These are phyloP conservation scores for Suillus variegatus DNA, from an alignment of 768 basidiomycete species.

Conservation along the genomic window DNA sequence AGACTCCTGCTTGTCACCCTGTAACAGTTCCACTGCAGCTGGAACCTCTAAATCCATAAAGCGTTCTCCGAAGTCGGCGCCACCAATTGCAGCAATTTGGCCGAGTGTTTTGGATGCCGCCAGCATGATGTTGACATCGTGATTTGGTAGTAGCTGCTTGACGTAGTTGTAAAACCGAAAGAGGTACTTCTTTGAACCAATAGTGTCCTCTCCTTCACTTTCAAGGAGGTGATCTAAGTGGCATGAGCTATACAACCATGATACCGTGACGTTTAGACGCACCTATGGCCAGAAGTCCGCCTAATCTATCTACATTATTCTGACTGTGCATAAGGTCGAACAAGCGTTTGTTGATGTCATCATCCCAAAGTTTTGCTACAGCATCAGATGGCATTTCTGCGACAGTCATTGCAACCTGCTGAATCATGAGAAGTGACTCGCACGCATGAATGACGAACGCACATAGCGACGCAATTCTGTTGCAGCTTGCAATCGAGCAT, in stretches of 20 bases:
- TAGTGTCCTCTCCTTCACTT: constrained; percentile 75
- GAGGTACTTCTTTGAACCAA: constrained; percentile 77
- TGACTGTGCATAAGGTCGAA: constrained; percentile 86
- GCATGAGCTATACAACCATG: constrained; percentile 13
- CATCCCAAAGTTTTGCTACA: constrained; percentile 83
- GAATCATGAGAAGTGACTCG: constrained; percentile 14
- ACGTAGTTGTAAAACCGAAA: constrained; percentile 93
- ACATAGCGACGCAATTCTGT: constrained; percentile 76
- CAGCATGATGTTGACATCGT: constrained; percentile 92
- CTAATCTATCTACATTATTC: constrained; percentile 76
- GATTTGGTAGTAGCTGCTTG: constrained; percentile 86
- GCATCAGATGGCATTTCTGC: constrained; percentile 83
- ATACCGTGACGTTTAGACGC: constrained; percentile 19
- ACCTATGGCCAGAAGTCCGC: constrained; percentile 90
- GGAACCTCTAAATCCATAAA: constrained; percentile 92
- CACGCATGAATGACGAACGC: constrained; percentile 27
- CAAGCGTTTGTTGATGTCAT: constrained; percentile 75
- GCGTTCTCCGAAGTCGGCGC: constrained; percentile 79
- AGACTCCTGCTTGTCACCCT: constrained; percentile 73
- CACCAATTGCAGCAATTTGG: constrained; percentile 81
- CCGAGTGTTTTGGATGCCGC: constrained; percentile 92
- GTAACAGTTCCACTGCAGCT: constrained; percentile 77
- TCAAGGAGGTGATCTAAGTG: constrained; percentile 69
- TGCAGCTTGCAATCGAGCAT: constrained; percentile 68
- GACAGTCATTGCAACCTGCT: constrained; percentile 69